These are phyloP conservation scores for Termitomyces sp. DNA, from an alignment of 768 basidiomycete genomes.

Conservation along the genomic window DNA sequence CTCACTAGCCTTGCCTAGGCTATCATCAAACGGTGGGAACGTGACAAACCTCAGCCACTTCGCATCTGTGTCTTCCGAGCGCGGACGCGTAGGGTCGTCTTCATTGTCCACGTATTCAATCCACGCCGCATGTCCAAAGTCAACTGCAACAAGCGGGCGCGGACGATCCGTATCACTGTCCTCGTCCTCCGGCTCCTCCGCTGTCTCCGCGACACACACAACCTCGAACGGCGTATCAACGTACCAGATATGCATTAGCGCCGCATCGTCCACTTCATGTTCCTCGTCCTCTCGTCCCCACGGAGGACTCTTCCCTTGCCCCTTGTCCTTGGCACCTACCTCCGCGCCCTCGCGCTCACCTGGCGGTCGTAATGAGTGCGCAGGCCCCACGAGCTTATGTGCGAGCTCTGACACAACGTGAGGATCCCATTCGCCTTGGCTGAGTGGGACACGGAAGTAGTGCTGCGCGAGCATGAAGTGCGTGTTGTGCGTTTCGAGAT, in stretches of 20 bases:
- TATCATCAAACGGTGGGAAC: constrained; percentile 51
- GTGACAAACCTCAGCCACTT: constrained; percentile 67
- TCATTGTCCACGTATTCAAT: constrained; percentile 51
- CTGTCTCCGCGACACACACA: constrained; percentile 53
- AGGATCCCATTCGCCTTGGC: constrained; percentile 24
- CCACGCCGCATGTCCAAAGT: constrained; percentile 88
- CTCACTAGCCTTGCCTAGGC: constrained; percentile 14
- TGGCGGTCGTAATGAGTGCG: background rate
- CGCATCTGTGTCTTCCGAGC: constrained; percentile 24
- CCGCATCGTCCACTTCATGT: constrained; percentile 34
- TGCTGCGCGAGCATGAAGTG: constrained; percentile 69
- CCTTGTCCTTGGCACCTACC: background rate
- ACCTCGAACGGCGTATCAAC: constrained; percentile 68
- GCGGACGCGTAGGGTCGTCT: constrained; percentile 15
- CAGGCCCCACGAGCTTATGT: constrained; percentile 8
- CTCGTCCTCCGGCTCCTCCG: constrained; percentile 24
- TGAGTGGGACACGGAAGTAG: constrained; percentile 67
- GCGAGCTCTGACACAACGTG: constrained; percentile 3
- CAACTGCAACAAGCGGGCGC: constrained; percentile 71
- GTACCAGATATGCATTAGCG: constrained; percentile 67
- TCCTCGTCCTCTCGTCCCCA: constrained; percentile 13
- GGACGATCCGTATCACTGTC: constrained; percentile 39
- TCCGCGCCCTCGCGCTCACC: background rate
- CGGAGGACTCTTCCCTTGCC: constrained; percentile 1
- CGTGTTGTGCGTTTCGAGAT: constrained; percentile 52